phyloP scores from a whole-genome alignment of 2,329 filamentous ascomycete genomes.

The Fusarium siculi region DNA sequence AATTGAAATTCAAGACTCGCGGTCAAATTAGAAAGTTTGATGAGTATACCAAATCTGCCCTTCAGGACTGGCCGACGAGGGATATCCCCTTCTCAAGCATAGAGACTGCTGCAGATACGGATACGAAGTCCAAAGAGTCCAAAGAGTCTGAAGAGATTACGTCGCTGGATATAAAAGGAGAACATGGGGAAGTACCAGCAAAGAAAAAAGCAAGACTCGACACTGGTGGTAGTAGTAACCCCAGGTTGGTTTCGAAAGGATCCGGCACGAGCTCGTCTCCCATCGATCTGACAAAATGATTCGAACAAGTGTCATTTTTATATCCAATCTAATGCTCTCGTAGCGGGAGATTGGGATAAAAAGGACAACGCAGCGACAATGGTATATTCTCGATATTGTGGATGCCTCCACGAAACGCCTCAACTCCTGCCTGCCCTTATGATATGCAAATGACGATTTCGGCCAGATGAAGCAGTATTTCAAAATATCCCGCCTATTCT shows the following conservation, averaged over 20 bases:
- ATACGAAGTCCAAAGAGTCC: neutral
- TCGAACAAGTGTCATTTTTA: neutral
- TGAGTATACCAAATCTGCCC: neutral
- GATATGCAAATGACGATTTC: constrained; percentile 26
- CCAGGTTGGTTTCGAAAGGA: neutral
- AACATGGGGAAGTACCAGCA: neutral
- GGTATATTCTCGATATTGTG: constrained; percentile 30
- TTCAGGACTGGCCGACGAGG: constrained; percentile 12
- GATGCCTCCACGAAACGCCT: constrained; percentile 29
- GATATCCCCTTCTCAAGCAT: constrained; percentile 14
- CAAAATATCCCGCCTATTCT: neutral
- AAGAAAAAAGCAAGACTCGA: neutral
- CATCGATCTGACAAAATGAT: neutral
- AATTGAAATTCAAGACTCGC: too few species aligned
- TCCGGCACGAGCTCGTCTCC: neutral
- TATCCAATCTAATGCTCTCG: neutral
- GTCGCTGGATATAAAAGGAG: neutral
- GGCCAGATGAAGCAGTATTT: neutral
- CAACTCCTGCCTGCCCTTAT: constrained; percentile 31
- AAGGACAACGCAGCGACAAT: constrained; percentile 4
- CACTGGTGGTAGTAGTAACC: neutral
- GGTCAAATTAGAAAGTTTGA: neutral
- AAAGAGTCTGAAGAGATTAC: neutral
- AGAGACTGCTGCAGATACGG: neutral
- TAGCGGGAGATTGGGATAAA: neutral